phyloP scores from a whole-genome alignment of 176 grass and related monocot genomes.

The Puya raimondii region DNA sequence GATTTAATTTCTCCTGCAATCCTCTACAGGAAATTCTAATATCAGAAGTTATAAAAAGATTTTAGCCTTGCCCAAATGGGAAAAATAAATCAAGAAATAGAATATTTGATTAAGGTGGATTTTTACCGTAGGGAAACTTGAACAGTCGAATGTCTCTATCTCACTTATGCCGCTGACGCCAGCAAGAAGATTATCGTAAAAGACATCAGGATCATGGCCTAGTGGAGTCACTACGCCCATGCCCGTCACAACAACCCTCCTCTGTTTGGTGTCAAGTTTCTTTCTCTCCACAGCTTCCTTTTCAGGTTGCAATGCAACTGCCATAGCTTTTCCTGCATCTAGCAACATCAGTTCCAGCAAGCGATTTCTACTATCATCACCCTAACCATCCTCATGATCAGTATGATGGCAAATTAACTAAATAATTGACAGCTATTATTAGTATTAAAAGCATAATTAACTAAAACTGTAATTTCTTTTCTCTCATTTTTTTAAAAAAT shows the following conservation, averaged over 20 bases:
- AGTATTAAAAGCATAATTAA: neutral
- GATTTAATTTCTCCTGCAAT: slow-evolving; percentile 98
- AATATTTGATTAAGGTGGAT: neutral
- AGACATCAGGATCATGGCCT: slow-evolving; percentile 88
- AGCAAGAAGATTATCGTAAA: slow-evolving; percentile 89
- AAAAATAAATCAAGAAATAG: slow-evolving; percentile 16
- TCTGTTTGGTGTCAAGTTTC: slow-evolving; percentile 57
- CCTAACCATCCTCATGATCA: neutral
- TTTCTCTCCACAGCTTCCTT: slow-evolving; percentile 53
- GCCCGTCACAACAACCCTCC: slow-evolving; percentile 88
- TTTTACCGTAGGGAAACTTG: slow-evolving; percentile 84
- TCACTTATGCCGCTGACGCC: slow-evolving; percentile 86
- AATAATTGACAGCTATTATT: neutral
- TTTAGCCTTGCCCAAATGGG: neutral
- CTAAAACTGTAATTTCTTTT: neutral
- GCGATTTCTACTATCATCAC: neutral
- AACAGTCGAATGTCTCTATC: slow-evolving; percentile 89
- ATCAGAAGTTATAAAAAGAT: neutral
- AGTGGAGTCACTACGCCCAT: slow-evolving; percentile 96
- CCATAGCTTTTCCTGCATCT: slow-evolving; percentile 62
- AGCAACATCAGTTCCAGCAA: neutral
- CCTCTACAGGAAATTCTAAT: slow-evolving; percentile 45
- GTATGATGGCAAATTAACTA: neutral
- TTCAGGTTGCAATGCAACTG: slow-evolving; percentile 76
- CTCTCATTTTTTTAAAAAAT: no score